These are phyloP conservation scores for Chrysosporium keratinophilum DNA, from an alignment of 2,329 filamentous ascomycete species.

Conservation along the genomic window DNA sequence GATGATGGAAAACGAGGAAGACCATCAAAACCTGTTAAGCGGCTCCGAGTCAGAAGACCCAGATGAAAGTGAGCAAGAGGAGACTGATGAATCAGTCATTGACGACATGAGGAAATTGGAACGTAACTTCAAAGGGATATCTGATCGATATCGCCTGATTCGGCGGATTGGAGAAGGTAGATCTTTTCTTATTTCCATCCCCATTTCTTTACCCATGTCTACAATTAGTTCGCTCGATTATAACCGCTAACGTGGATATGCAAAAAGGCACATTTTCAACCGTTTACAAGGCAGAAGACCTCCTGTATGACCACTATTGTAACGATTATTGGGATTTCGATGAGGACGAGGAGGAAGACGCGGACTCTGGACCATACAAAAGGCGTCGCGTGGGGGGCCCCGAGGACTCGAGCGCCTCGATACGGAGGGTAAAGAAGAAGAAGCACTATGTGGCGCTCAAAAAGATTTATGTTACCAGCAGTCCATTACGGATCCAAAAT, in stretches of 20 bases:
- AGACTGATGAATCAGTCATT: slow-evolving; percentile 47
- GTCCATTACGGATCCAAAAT: slow-evolving; percentile 84
- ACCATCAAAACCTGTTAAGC: slow-evolving; percentile 20
- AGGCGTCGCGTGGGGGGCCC: slow-evolving; percentile 37
- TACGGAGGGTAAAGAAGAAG: slow-evolving; percentile 29
- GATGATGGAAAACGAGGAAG: slow-evolving; percentile 22
- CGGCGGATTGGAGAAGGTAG: slow-evolving; percentile 93
- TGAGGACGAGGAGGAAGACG: slow-evolving; percentile 51
- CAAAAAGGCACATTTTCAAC: slow-evolving; percentile 91
- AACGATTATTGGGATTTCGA: slow-evolving; percentile 72
- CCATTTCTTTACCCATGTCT: neutral
- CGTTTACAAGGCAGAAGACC: slow-evolving; percentile 95
- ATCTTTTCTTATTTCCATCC: neutral
- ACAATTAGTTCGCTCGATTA: neutral
- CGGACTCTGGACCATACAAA: slow-evolving; percentile 58
- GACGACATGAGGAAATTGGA: slow-evolving; percentile 84
- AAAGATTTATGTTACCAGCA: slow-evolving; percentile 98
- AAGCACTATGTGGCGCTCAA: slow-evolving; percentile 87
- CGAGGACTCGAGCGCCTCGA: slow-evolving; percentile 19
- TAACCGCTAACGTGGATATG: neutral
- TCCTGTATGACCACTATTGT: slow-evolving; percentile 69
- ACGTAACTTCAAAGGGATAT: slow-evolving; percentile 71
- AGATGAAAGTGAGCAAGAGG: slow-evolving; percentile 24
- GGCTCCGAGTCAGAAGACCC: slow-evolving; percentile 21
- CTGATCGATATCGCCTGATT: slow-evolving; percentile 74